phyloP scores from a whole-genome alignment of 169 alveolate genomes.

The Babesia sp. region DNA sequence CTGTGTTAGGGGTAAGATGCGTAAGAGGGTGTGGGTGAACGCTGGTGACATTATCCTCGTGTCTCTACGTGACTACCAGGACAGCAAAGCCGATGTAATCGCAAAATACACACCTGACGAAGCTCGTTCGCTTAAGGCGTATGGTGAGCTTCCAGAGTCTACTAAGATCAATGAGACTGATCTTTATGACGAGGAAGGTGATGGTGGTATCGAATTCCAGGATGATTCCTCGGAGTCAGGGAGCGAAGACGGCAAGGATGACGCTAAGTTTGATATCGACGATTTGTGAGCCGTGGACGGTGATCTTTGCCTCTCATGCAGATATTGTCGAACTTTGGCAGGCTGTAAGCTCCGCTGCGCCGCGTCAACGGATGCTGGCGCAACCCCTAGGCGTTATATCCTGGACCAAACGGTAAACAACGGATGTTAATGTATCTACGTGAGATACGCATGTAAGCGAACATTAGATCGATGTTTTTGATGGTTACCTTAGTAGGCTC shows the following conservation, averaged over 20 bases:
- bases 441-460: no score
- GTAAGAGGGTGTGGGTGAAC: constrained; percentile 98
- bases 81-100: constrained; percentile 97
- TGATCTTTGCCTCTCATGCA: no score
- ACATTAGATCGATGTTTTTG: no score
- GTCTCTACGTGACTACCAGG: constrained; percentile 96
- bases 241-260: constrained; percentile 47
- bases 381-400: not conserved
- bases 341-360: not conserved
- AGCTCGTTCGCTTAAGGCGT: constrained; percentile 92
- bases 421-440: no score
- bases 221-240: constrained; percentile 79
- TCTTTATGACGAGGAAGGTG: constrained; percentile 87
- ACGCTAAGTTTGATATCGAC: constrained; percentile 64
- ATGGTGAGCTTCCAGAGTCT: constrained; percentile 97
- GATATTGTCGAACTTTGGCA: no score
- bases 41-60: constrained; percentile 94
- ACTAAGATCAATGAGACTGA: constrained; percentile 92
- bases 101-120: constrained; percentile 97
- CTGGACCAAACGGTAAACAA: no score
- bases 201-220: constrained; percentile 85
- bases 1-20: constrained; percentile 90
- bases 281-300: constrained; percentile 34
- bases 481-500: not conserved
- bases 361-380: not conserved